These are phyloP conservation scores for Lepidium africanum DNA, from an alignment of 345 rosid genomes.

Conservation along the genomic window DNA sequence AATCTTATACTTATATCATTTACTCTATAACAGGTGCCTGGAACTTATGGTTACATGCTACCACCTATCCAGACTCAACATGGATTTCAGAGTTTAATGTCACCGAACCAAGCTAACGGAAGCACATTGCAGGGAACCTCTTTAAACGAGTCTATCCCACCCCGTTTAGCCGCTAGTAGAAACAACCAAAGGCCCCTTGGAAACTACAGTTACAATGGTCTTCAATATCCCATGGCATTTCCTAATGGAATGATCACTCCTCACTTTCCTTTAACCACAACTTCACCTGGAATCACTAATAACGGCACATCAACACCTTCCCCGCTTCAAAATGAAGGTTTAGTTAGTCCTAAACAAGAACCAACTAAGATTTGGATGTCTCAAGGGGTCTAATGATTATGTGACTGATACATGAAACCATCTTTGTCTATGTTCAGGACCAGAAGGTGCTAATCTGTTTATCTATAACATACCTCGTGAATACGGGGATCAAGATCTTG, in stretches of 20 bases:
- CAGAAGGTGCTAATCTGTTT: conserved; percentile 90
- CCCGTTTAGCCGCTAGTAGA: conserved; percentile 62
- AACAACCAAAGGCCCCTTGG: conserved; percentile 63
- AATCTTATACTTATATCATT: background rate
- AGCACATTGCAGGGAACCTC: conserved; percentile 39
- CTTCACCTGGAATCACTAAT: conserved; percentile 40
- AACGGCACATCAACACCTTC: conserved; percentile 48
- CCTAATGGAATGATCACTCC: conserved; percentile 65
- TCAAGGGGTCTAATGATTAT: background rate
- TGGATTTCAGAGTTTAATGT: conserved; percentile 52
- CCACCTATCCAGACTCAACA: conserved; percentile 82
- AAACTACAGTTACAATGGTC: conserved; percentile 57
- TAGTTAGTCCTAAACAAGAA: conserved; percentile 10
- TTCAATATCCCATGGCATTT: conserved; percentile 70
- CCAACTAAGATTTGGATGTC: background rate
- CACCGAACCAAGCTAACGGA: conserved; percentile 58
- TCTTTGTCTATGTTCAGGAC: conserved; percentile 44
- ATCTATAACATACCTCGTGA: conserved; percentile 98
- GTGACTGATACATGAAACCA: background rate
- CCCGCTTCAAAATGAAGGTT: conserved; percentile 78
- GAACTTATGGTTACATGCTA: conserved; percentile 81
- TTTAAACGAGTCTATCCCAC: conserved; percentile 31
- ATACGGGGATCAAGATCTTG: conserved; percentile 84
- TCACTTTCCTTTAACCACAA: conserved; percentile 47
- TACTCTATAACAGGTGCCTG: conserved; percentile 51